Evolutionary conservation across 176 grass and related monocot genomes (phyloP).

Genomic region (Neostapfia colusana): DNA sequence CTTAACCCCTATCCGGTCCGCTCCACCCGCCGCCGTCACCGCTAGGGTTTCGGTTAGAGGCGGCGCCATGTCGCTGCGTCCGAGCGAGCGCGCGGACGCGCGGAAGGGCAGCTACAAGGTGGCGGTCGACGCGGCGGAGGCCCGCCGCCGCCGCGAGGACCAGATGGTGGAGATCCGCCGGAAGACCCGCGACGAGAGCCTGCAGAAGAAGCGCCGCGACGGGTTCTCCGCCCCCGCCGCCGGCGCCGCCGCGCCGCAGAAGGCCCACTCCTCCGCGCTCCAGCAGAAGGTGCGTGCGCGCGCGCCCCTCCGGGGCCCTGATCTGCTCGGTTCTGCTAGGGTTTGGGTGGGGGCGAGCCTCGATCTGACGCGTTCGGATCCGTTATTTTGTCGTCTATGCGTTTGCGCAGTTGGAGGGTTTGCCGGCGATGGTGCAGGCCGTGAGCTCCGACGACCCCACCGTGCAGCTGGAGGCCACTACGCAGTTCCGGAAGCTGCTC

Average conservation of each 20-base stretch:
- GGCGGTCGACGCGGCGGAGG: conserved; percentile 79
- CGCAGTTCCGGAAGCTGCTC: conserved; percentile 82
- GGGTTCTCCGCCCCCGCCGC: conserved; percentile 37
- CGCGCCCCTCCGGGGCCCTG: not conserved
- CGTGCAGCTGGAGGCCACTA: conserved; percentile 76
- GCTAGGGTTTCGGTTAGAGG: conserved; percentile 35
- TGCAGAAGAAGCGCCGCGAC: conserved; percentile 79
- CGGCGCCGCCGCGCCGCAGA: conserved; percentile 12
- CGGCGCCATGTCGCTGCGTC: conserved; percentile 68
- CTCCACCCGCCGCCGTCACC: not conserved
- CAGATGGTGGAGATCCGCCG: conserved; percentile 84
- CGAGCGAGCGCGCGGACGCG: conserved; percentile 64
- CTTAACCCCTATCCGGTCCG: not conserved
- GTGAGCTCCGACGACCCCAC: conserved; percentile 64
- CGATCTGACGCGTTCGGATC: conserved; percentile 47
- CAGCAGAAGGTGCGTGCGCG: conserved; percentile 62
- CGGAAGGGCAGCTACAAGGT: conserved; percentile 76
- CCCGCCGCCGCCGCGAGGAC: conserved; percentile 66
- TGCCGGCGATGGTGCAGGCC: conserved; percentile 72
- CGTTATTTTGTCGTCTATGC: not conserved
- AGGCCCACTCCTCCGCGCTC: conserved; percentile 39
- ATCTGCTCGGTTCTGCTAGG: conserved; percentile 32
- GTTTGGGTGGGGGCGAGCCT: conserved; percentile 4
- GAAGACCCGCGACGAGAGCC: conserved; percentile 68
- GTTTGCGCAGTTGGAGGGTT: conserved; percentile 55